Evolutionary conservation across 2,329 filamentous ascomycete species (phyloP), one percentile per base, ranked within the genome.

Genomic region (Colletotrichum zoysiae): DNA sequence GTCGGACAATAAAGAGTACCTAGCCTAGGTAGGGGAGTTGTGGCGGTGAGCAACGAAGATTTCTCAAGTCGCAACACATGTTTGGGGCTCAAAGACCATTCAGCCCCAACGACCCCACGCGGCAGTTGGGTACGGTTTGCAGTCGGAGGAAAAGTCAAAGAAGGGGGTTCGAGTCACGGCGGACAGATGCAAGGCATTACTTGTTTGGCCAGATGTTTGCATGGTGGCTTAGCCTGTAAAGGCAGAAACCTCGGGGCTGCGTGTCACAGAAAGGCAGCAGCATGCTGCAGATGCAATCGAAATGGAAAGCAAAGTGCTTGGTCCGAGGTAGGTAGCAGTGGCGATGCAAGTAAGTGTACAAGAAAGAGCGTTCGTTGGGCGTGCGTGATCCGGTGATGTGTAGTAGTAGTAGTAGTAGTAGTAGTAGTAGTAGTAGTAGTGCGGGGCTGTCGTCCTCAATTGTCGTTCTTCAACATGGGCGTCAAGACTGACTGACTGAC

Each of bases 81-180:
- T 50, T 66, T 66, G 60, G 65, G 53, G 65, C 23, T 71, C 69
- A 55, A 44, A 68, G 59, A 71, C 65, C 58, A 42, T 42, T 69
- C 58, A 42, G 48, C 65, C 35, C 38, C 20, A 18, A 58, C 58
- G 55, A 64, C 53, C 33, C 59, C 65, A 69, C 59, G 65, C 65
- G 69, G 69, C 69, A 71, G 69, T 64, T 64, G 55, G 40, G 64
- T 58, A 44, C 46, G 65, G 65, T 33, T 51, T 38, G 64, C 35
- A 56, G 35, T 12, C 14, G 57, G 16, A 55, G 40, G n/a, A 48
- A 30, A 30, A 26, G 14, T 5, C 35, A 60, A 60, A 63, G 63
- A 42, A 42, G 5, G 48, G 11, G 60, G 40, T 23, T 44, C 38
- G 50, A 57, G 67, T 60, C 55, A 55, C 42, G 56, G 44, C 42